A percentile compares a stretch with the other conserved stretches of the same genome.
Evolutionary conservation across 805 yeast genomes (phyloP).

Genomic region (Metschnikowia cubensis): DNA sequence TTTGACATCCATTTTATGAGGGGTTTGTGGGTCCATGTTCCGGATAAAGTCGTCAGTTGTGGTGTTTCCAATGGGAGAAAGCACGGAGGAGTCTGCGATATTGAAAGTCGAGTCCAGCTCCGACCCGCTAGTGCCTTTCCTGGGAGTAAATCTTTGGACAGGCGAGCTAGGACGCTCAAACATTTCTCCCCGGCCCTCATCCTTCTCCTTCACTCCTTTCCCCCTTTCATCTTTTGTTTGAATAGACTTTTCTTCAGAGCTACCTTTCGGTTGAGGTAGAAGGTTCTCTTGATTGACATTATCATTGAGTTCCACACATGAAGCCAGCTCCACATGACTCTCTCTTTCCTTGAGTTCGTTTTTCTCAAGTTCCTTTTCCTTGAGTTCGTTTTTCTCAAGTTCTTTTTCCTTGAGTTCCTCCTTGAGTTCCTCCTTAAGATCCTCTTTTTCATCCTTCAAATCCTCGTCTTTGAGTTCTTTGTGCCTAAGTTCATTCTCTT

Average conservation of each 20-base stretch:
- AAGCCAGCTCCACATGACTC: neutral
- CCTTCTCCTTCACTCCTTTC: neutral
- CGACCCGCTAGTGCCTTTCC: neutral
- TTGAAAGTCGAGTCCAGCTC: conserved; percentile 1
- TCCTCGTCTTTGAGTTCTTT: neutral
- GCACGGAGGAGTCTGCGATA: conserved; percentile 11
- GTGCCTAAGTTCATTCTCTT: neutral
- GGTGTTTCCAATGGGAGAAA: conserved; percentile 14
- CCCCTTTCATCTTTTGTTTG: neutral
- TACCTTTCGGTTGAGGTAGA: neutral
- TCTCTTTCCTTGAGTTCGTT: neutral
- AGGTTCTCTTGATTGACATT: neutral
- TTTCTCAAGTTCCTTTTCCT: neutral
- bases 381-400: neutral
- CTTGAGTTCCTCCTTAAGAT: neutral
- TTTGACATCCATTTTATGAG: too few relatives aligned
- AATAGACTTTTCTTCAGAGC: neutral
- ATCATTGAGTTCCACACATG: neutral
- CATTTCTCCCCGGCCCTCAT: neutral
- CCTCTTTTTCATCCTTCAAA: neutral
- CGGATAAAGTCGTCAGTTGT: conserved; percentile 11
- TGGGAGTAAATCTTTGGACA: neutral
- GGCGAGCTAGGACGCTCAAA: neutral
- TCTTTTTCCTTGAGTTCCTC: neutral
- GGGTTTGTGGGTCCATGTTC: conserved; percentile 1